Evolutionary conservation across 805 yeast genomes (phyloP).

Genomic region (Schwanniomyces sp.): DNA sequence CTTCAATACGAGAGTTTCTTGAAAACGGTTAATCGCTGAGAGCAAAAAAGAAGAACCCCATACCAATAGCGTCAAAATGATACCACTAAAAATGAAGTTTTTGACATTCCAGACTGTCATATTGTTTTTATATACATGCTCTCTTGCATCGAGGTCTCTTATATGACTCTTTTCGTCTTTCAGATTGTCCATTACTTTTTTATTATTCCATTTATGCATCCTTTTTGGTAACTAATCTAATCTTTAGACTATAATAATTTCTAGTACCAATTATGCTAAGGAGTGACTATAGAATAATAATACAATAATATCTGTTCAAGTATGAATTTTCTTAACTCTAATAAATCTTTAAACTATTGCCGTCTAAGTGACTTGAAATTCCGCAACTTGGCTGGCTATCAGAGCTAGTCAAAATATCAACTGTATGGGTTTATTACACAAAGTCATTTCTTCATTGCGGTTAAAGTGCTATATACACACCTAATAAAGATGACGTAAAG

Average conservation of each 20-base stretch:
- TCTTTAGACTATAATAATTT: background rate
- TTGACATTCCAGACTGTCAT: background rate
- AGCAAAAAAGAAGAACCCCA: constrained; percentile 39
- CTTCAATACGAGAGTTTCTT: background rate
- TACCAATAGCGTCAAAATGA: constrained; percentile 25
- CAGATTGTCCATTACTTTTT: background rate
- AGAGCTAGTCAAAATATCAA: background rate
- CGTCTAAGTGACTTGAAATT: background rate
- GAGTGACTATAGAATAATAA: background rate
- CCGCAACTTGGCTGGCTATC: background rate
- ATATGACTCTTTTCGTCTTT: background rate
- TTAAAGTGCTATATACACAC: too few relatives aligned
- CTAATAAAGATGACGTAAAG: too few relatives aligned
- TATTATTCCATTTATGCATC: background rate
- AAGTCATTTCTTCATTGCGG: background rate
- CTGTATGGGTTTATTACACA: background rate
- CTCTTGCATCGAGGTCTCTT: background rate
- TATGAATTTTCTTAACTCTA: too few relatives aligned
- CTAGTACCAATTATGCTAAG: background rate
- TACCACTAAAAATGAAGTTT: constrained; percentile 10
- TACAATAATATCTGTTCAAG: background rate
- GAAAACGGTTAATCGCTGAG: constrained; percentile 17
- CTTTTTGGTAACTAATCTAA: background rate
- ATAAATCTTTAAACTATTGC: too few relatives aligned
- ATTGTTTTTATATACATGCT: background rate